Evolutionary conservation across 352 stramenopile genomes (phyloP), one percentile per base, ranked within the genome.

Genomic region (Phytopythium sindhum): DNA sequence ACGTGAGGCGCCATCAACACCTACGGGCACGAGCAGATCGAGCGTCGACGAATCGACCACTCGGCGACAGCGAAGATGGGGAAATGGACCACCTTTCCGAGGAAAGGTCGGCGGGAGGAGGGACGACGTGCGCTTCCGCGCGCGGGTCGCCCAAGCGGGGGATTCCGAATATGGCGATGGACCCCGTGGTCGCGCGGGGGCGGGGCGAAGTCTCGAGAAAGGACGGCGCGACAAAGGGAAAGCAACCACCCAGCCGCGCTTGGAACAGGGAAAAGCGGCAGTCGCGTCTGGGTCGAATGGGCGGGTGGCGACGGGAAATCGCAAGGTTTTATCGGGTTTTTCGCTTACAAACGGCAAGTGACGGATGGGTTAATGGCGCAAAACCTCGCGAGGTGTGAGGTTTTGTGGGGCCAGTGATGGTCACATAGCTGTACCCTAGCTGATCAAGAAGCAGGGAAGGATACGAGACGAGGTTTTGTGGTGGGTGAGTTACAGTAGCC

Each of bases 1-100:
- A 78, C 84, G 23, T 73, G 73, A 66, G 80, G 80, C 53, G 64
- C 71, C 29, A 89, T 64, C 10, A 7, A 53, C 24, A 24, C 23
- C n/a, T 6, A 8, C 4, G n/a, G n/a, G n/a, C n/a, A n/a, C n/a
- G n/a, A n/a, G 2, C 4, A 39, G 39, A 45, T n/a, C 6, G 39
- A 48, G 1, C 15, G 33, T 2, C 7, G 33, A n/a, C n/a, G n/a
- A n/a, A n/a, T n/a, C n/a, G 33, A 39, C 7, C 33, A 10, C 33
- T 39, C 14, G 10, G 33, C 10, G 33, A 39, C 33, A 39, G 48
- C 12, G 48, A n/a, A 19, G 15, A 37, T 39, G 48, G 26, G 24
- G 48, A 33, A 55, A 55, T 55, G 26, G 24, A 35, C 26, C 23
- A 9, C 4, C n/a, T 29, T 11, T 0, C 4, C 44, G 5, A 23